Evolutionary conservation across 164 flowering plant genomes (phyloP).

Genomic region (Berberis thunbergii): DNA sequence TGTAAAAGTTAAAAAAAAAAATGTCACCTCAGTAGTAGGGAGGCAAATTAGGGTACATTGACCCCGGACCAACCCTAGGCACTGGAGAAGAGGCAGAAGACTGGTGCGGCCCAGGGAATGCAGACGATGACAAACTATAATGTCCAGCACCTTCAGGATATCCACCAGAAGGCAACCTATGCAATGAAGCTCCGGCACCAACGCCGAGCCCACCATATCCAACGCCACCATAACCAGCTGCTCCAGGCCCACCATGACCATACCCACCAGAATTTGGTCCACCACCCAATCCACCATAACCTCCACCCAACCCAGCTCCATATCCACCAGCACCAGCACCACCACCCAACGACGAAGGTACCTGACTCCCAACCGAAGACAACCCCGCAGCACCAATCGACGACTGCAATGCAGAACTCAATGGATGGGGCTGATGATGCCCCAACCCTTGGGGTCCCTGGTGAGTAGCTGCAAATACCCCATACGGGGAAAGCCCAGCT

Average conservation of each 20-base stretch:
- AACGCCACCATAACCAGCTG: not conserved
- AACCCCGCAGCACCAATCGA: conserved; percentile 26
- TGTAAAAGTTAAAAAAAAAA: too few species aligned
- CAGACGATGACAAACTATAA: conserved; percentile 41
- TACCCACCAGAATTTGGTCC: conserved; percentile 9
- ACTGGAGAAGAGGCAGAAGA: conserved; percentile 52
- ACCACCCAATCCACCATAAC: conserved; percentile 18
- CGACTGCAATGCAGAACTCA: conserved; percentile 23
- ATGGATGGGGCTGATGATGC: conserved; percentile 21
- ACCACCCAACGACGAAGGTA: conserved; percentile 34
- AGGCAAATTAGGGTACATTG: conserved; percentile 58
- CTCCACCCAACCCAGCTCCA: conserved; percentile 20
- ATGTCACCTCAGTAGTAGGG: conserved; percentile 64
- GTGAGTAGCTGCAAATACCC: conserved; percentile 36
- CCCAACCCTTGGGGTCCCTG: conserved; percentile 28
- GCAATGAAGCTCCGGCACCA: conserved; percentile 35
- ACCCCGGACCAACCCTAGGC: conserved; percentile 68
- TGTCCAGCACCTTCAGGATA: conserved; percentile 51
- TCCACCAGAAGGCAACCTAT: conserved; percentile 57
- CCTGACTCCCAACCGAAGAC: conserved; percentile 31
- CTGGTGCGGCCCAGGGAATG: conserved; percentile 56
- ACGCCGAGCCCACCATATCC: conserved; percentile 16
- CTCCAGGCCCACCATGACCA: conserved; percentile 8
- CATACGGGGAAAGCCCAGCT: conserved; percentile 21
- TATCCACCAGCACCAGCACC: conserved; percentile 23